Evolutionary conservation across 495 filamentous ascomycete species (phyloP), one percentile per base, ranked within the genome.

Genomic region (Neurospora intermedia): DNA sequence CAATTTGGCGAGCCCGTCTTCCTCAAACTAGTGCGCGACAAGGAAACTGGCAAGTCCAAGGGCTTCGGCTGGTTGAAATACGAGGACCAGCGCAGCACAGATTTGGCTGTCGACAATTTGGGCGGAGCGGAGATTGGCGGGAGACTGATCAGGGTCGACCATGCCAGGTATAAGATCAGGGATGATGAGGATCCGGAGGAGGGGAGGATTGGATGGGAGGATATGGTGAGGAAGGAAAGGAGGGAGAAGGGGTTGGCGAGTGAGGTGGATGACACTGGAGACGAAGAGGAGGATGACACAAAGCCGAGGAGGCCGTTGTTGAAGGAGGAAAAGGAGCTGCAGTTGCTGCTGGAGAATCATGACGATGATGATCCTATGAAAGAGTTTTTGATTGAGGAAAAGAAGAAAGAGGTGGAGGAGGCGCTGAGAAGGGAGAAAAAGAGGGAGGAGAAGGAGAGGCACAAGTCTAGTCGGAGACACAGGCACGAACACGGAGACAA

Each of bases 281-380:
- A 78, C 4, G 81, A 79, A 16, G 83, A 84, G 10, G 75, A 70
- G 41, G 79, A 83, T 45, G 82, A 83, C 70, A 76, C 78, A 35
- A 82, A 81, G 69, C 78, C 80, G 18, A 81, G 82, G 35, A 76
- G 83, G 46, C 84, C 78, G 20, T 45, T 83, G 84, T 77, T 87
- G 73, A 84, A 85, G 75, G 84, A 90, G 75, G 95, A 98, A 82
- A 84, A 82, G 62, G 95, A 98, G 79, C 79, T 98, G 62, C 88
- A 87, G 72, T 88, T 89, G 70, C 78, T 98, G 76, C 89, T 96
- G 20, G 82, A 85, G 73, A 89, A 94, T 23, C 91, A 96, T 75
- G 95, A 98, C 75, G 94, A 98, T 31, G 96, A 98, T 76, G 95
- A 99, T 82, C 95, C 96, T 3, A 98, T 98, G 96, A 98, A 97